Conservation (phyloP, 2,329 filamentous ascomycete species). For the Fusarium begoniae region DNA sequence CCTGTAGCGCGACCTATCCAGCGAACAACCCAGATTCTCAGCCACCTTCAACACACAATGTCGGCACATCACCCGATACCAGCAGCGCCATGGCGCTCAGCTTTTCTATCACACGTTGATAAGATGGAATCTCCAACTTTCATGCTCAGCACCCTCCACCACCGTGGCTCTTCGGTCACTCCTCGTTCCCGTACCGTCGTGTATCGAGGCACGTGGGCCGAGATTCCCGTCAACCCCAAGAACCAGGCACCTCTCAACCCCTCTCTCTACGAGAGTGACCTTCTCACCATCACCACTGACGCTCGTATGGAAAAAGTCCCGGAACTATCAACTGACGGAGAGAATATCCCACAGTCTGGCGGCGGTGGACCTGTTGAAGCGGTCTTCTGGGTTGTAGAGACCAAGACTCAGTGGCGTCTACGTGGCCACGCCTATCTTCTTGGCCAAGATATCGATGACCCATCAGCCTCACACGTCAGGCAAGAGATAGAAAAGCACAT, state of each 20-base stretch:
- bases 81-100: slow-evolving; percentile 62
- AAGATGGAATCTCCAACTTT: slow-evolving; percentile 60
- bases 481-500: slow-evolving; percentile 70
- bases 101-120: slow-evolving; percentile 61
- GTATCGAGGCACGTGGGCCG: slow-evolving; percentile 84
- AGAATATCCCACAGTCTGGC: slow-evolving; percentile 55
- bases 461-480: slow-evolving; percentile 59
- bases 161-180: slow-evolving; percentile 48
- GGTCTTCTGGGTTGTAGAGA: slow-evolving; percentile 79
- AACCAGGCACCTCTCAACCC: slow-evolving; percentile 80
- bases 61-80: slow-evolving; percentile 28
- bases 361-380: slow-evolving; percentile 81
- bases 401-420: slow-evolving; percentile 84
- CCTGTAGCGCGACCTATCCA: slow-evolving; percentile 20
- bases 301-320: slow-evolving; percentile 83
- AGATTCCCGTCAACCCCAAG: slow-evolving; percentile 74
- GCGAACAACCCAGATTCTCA: slow-evolving; percentile 42
- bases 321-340: slow-evolving; percentile 66
- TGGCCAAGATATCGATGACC: slow-evolving; percentile 69
- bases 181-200: slow-evolving; percentile 81
- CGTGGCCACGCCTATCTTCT: slow-evolving; percentile 80
- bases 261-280: slow-evolving; percentile 74
- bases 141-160: slow-evolving; percentile 61
- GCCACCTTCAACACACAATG: slow-evolving; percentile 45
- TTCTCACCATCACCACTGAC: slow-evolving; percentile 88